phyloP scores from a whole-genome alignment of 768 basidiomycete genomes.

The Collybia sordida region DNA sequence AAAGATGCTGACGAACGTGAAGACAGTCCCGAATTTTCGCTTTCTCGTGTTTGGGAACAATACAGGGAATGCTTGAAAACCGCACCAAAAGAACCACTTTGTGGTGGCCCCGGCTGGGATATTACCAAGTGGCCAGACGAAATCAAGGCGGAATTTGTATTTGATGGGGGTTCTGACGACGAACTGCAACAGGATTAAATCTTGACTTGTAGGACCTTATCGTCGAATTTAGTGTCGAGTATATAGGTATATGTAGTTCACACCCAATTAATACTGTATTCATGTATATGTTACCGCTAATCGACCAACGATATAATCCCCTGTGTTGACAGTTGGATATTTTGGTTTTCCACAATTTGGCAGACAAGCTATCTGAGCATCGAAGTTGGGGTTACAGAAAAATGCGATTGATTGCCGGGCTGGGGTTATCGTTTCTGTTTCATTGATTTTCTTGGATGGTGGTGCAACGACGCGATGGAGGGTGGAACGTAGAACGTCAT shows the following conservation, averaged over 20 bases:
- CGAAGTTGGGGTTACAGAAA: conserved; percentile 83
- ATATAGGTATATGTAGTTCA: not conserved
- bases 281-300: conserved; percentile 58
- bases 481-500: conserved; percentile 76
- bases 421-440: conserved; percentile 57
- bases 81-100: conserved; percentile 23
- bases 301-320: conserved; percentile 75
- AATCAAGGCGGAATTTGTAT: conserved; percentile 29
- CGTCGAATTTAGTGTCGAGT: not conserved
- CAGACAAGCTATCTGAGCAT: conserved; percentile 65
- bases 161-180: conserved; percentile 12
- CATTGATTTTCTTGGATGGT: conserved; percentile 44
- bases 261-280: conserved; percentile 13
- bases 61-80: conserved; percentile 28
- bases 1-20: conserved; percentile 21
- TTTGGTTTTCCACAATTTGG: conserved; percentile 65
- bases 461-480: conserved; percentile 84
- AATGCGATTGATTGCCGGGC: conserved; percentile 80
- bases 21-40: conserved; percentile 21
- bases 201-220: not conserved
- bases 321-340: conserved; percentile 71
- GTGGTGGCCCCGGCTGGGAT: conserved; percentile 33
- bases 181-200: conserved; percentile 3
- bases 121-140: conserved; percentile 31
- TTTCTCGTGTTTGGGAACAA: conserved; percentile 36